Evolutionary conservation across 768 basidiomycete species (phyloP).

Genomic region (Cytidiella melzeri): DNA sequence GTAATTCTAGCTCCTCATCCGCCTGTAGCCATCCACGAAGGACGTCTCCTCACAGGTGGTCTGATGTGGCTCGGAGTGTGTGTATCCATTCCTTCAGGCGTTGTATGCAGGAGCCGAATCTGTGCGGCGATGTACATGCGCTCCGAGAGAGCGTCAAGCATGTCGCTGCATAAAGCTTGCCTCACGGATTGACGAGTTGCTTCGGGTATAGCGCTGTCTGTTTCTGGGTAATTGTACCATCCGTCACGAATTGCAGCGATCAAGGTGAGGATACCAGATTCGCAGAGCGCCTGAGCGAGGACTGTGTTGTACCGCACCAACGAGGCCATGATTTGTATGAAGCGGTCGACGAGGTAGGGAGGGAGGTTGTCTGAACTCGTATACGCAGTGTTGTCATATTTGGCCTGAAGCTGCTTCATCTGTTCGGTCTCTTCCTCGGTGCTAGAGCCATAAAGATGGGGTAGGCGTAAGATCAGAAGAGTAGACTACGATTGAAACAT

Average conservation of each 20-base stretch:
- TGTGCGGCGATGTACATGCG: background rate
- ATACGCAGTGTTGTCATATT: background rate
- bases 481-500: background rate
- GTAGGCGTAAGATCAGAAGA: background rate
- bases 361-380: background rate
- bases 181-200: background rate
- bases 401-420: background rate
- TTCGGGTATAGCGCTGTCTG: background rate
- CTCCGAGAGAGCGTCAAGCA: background rate
- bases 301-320: background rate
- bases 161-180: background rate
- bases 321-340: background rate
- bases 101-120: background rate
- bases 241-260: slow-evolving; percentile 1
- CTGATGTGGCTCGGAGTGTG: background rate
- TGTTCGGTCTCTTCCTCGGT: background rate
- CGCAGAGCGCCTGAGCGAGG: slow-evolving; percentile 1
- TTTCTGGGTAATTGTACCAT: background rate
- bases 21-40: slow-evolving; percentile 2
- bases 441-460: background rate
- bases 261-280: slow-evolving; percentile 2
- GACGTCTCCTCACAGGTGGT: background rate
- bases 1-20: background rate
- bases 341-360: slow-evolving; percentile 4
- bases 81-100: background rate